Evolutionary conservation across 2,329 filamentous ascomycete genomes (phyloP).

Genomic region (Penicillium sp.): DNA sequence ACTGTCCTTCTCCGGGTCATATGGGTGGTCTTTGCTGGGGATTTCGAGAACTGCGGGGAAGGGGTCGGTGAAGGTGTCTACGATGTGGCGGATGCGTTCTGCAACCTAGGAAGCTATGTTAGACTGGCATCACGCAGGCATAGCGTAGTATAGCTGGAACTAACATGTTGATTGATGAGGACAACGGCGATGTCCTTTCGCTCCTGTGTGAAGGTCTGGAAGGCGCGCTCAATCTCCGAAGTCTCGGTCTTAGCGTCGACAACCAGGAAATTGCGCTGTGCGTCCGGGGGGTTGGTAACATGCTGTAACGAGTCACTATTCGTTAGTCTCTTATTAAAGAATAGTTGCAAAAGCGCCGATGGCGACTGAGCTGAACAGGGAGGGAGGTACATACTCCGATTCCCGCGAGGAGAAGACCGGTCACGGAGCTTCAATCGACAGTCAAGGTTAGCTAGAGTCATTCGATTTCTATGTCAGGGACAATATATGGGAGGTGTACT

Average conservation of each 20-base stretch:
- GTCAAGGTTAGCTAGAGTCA: constrained; percentile 18
- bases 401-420: constrained; percentile 89
- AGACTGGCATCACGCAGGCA: not conserved
- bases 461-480: not conserved
- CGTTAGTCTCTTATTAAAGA: not conserved
- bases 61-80: constrained; percentile 89
- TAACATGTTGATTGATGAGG: constrained; percentile 95
- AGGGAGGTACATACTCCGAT: constrained; percentile 70
- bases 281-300: constrained; percentile 82
- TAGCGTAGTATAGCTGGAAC: constrained; percentile 22
- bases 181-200: constrained; percentile 96
- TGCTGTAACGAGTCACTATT: constrained; percentile 59
- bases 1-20: constrained; percentile 98
- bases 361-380: not conserved
- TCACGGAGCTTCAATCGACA: constrained; percentile 73
- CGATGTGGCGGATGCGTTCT: constrained; percentile 84
- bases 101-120: constrained; percentile 66
- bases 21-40: constrained; percentile 97
- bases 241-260: constrained; percentile 93
- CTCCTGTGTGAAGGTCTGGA: constrained; percentile 83
- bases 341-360: not conserved
- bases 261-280: constrained; percentile 96
- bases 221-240: constrained; percentile 81
- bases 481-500: constrained; percentile 27
- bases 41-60: constrained; percentile 98